Percentiles rank a stretch among this genome's conserved stretches.
Evolutionary conservation across 2,329 filamentous ascomycete genomes (phyloP).

Genomic region (Alternaria incomplexa): DNA sequence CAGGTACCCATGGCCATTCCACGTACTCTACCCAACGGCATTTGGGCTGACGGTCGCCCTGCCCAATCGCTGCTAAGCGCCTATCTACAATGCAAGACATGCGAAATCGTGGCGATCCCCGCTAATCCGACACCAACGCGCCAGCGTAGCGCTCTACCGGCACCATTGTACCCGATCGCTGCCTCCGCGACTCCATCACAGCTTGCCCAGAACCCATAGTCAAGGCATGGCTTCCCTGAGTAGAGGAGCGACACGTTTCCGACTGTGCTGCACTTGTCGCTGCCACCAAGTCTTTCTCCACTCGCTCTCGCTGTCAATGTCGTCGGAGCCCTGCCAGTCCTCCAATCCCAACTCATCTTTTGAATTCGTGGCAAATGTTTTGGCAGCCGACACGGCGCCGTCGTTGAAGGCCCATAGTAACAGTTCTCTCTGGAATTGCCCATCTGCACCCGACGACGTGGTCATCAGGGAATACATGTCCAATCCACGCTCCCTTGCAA

Average conservation of each 20-base stretch:
- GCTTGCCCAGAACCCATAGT: constrained; percentile 6
- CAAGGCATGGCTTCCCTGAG: constrained; percentile 55
- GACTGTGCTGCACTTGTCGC: constrained; percentile 62
- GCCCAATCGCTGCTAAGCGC: constrained; percentile 34
- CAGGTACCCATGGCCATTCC: constrained; percentile 1
- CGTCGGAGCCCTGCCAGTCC: constrained; percentile 59
- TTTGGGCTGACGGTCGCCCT: constrained; percentile 25
- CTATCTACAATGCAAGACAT: constrained; percentile 23
- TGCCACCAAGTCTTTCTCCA: constrained; percentile 72
- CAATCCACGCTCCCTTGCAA: constrained; percentile 63
- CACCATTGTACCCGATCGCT: not conserved
- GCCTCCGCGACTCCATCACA: not conserved
- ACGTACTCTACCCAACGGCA: constrained; percentile 7
- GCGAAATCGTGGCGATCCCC: constrained; percentile 22
- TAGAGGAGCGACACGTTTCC: constrained; percentile 68
- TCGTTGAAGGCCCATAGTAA: constrained; percentile 68
- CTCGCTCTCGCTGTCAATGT: constrained; percentile 47
- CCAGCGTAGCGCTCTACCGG: constrained; percentile 14
- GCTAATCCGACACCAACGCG: constrained; percentile 18
- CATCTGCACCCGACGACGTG: constrained; percentile 59
- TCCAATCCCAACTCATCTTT: constrained; percentile 62
- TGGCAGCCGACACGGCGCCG: constrained; percentile 57
- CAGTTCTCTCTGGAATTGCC: constrained; percentile 68
- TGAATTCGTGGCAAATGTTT: constrained; percentile 60
- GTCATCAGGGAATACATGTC: constrained; percentile 74